Conservation (phyloP, 139 green algal genomes). For the Chlamydomonas sp. region DNA sequence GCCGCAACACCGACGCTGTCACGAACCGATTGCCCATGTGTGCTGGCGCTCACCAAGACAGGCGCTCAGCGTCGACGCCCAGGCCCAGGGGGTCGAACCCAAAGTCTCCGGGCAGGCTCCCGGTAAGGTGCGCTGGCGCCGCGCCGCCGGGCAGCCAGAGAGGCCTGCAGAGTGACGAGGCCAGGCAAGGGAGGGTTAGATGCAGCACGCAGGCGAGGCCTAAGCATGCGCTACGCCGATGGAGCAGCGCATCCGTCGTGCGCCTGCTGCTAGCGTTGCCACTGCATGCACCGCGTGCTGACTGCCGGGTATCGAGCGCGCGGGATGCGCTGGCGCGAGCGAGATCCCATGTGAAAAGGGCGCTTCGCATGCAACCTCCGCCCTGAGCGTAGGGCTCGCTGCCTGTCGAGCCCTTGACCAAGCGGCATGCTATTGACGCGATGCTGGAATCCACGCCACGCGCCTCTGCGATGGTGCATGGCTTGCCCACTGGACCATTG, state of each 20-base stretch:
- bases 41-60: constrained; percentile 37
- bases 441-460: background rate
- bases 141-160: constrained; percentile 40
- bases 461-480: background rate
- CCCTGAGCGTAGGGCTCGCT: background rate
- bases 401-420: background rate
- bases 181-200: background rate
- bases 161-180: background rate
- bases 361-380: background rate
- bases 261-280: background rate
- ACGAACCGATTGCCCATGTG: too few relatives aligned
- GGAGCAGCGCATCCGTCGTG: background rate
- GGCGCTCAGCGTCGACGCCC: constrained; percentile 44
- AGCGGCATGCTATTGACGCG: background rate
- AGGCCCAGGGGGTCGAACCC: constrained; percentile 73
- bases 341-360: background rate
- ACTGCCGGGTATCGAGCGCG: background rate
- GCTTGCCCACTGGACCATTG: too few relatives aligned
- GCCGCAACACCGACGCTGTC: background rate
- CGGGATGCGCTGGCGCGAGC: background rate
- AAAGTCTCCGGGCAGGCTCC: constrained; percentile 29
- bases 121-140: constrained; percentile 45
- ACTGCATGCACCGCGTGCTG: background rate
- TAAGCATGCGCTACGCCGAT: background rate
- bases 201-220: too few relatives aligned